phyloP scores from a whole-genome alignment of 305 asterid species.

The Withania somnifera region DNA sequence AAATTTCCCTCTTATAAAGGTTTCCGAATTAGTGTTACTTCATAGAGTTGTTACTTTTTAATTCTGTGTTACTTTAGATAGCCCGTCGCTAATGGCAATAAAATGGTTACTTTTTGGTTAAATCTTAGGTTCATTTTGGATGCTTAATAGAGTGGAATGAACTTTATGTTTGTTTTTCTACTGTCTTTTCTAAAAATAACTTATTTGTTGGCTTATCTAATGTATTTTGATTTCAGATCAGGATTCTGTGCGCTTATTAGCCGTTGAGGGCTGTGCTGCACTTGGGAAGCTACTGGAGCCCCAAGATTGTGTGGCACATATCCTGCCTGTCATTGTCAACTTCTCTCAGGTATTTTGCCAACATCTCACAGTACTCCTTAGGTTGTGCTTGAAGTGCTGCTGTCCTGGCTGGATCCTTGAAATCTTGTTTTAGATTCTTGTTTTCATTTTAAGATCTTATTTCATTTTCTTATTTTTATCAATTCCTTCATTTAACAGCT shows the following conservation, averaged over 20 bases:
- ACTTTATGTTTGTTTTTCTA: not conserved
- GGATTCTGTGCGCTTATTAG: slow-evolving; percentile 87
- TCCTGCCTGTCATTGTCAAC: slow-evolving; percentile 87
- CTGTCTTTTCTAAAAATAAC: not conserved
- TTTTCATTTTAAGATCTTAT: not conserved
- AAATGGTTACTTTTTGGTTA: not conserved
- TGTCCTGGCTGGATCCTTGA: not conserved
- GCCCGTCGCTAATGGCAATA: not conserved
- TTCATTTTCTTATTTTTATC: not conserved
- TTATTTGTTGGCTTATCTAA: not conserved
- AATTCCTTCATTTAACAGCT: not conserved
- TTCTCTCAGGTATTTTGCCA: slow-evolving; percentile 86
- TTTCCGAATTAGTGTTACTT: not conserved
- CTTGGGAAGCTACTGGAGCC: slow-evolving; percentile 85
- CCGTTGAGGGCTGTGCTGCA: slow-evolving; percentile 92
- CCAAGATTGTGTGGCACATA: slow-evolving; percentile 80
- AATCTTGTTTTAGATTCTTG: not conserved
- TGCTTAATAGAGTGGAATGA: not conserved
- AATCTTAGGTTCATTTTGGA: not conserved
- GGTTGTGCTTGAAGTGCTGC: not conserved
- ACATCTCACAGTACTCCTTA: slow-evolving; percentile 42
- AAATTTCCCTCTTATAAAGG: not conserved
- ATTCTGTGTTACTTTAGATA: not conserved
- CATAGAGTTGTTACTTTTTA: not conserved
- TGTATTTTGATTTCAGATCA: slow-evolving; percentile 43